A percentile compares a stretch with the other conserved stretches of the same genome.
Conservation (phyloP, 1,284 basidiomycete species). For the Dichomitus squalens region DNA sequence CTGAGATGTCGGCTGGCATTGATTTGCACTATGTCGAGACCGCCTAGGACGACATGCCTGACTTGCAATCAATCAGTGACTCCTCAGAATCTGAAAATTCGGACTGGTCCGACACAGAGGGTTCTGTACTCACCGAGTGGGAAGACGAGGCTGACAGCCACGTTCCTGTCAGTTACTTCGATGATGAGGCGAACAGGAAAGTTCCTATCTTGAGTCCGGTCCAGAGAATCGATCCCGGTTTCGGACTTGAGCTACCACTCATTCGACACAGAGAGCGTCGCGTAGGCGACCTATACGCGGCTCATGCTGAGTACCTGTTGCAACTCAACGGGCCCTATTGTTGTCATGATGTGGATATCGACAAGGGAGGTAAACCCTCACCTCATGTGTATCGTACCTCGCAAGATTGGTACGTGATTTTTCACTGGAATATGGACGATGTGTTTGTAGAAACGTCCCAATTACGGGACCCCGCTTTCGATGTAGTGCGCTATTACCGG, state of each 20-base stretch:
- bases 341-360: neutral
- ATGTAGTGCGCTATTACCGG: neutral
- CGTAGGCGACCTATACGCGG: neutral
- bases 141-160: too few relatives aligned
- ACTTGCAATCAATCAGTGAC: neutral
- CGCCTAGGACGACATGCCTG: neutral
- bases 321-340: neutral
- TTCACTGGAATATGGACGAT: slow-evolving; percentile 2
- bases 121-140: neutral
- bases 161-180: neutral
- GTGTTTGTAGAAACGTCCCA: neutral
- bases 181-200: neutral
- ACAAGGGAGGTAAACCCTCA: too few relatives aligned
- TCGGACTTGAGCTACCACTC: too few relatives aligned
- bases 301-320: neutral
- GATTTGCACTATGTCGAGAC: neutral
- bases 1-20: too few relatives aligned
- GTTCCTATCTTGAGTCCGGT: neutral
- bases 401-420: neutral
- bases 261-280: too few relatives aligned
- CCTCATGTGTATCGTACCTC: slow-evolving; percentile 7
- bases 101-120: neutral
- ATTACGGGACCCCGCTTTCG: neutral
- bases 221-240: too few relatives aligned
- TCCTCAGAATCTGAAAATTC: neutral